A percentile compares a stretch with the other conserved stretches of the same genome.
Evolutionary conservation across 2,329 filamentous ascomycete genomes (phyloP).

Genomic region (Colletotrichum sp.): DNA sequence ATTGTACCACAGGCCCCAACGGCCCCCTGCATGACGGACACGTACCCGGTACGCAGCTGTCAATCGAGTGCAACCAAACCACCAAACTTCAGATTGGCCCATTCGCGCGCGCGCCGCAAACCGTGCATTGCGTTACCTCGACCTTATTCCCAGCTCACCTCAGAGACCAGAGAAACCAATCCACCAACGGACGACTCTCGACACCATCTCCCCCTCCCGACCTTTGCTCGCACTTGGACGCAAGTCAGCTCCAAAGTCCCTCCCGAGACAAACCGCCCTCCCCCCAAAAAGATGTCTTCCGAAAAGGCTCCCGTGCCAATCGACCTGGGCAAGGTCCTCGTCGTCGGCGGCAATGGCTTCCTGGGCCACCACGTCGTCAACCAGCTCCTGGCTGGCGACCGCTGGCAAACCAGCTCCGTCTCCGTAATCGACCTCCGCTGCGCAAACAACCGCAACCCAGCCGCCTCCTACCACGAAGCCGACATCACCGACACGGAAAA

Average conservation of each 20-base stretch:
- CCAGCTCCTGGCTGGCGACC: slow-evolving; percentile 61
- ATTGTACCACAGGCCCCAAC: background rate
- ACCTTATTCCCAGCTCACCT: background rate
- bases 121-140: slow-evolving; percentile 1
- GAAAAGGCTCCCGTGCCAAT: slow-evolving; percentile 35
- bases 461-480: slow-evolving; percentile 71
- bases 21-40: background rate
- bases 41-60: slow-evolving; percentile 9
- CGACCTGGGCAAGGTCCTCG: slow-evolving; percentile 71
- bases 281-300: slow-evolving; percentile 22
- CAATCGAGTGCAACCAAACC: background rate
- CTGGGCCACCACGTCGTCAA: slow-evolving; percentile 83
- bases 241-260: background rate
- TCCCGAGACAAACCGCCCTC: background rate
- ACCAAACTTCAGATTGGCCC: slow-evolving; percentile 4
- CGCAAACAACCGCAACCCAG: slow-evolving; percentile 68
- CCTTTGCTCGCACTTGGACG: background rate
- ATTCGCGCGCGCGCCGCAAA: background rate
- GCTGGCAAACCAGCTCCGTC: slow-evolving; percentile 56
- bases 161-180: background rate
- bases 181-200: background rate
- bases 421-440: slow-evolving; percentile 77
- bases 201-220: background rate
- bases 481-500: slow-evolving; percentile 74
- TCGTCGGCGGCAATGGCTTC: slow-evolving; percentile 86